Evolutionary conservation across 305 asterid genomes (phyloP), one percentile per base, ranked within the genome.

Genomic region (Rubia occidens): DNA sequence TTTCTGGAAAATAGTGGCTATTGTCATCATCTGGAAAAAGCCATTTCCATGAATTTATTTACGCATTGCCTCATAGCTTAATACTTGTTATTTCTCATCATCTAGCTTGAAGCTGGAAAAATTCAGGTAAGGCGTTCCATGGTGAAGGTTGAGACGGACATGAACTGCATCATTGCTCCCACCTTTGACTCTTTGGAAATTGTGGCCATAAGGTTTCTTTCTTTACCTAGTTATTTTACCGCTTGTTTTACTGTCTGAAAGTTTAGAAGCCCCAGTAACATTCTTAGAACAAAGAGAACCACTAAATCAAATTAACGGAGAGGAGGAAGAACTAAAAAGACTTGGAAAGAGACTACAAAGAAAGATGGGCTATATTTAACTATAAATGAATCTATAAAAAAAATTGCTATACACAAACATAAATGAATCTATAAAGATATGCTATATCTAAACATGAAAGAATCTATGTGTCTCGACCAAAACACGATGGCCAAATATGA

Each of bases 71-170:
- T 26, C 69, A 37, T 45, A 76, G 21, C 55, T 67, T 37, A 45
- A 11, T 8, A 37, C 54, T 32, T 59, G 21, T 1, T 21, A 32
- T 44, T 11, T 55, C 6, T 10, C 55, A 2, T 4, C 24, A 39
- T 49, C 64, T 71, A 93, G 96, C 90, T 90, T 73, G 76, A 70
- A 40, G 84, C 73, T 0, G 76, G 90, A 59, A 85, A 77, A 54
- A 86, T 93, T 85, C 94, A 87, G 75, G 75, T 93, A 67, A 87
- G 98, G 66, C 87, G 84, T 13, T 93, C 96, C 69, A 93, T 93
- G 97, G 76, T 88, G 49, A 93, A 90, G 82, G 97, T 93, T n/a
- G 71, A 76, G 65, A 81, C 63, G 69, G 98, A 90, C 74, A 18
- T n/a, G 13, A 43, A 11, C 14, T 55, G 78, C 54, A 60, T 74